Evolutionary conservation across 202 grass and related monocot species (phyloP), one percentile per base, ranked within the genome.

Genomic region (Zoysia matrella): DNA sequence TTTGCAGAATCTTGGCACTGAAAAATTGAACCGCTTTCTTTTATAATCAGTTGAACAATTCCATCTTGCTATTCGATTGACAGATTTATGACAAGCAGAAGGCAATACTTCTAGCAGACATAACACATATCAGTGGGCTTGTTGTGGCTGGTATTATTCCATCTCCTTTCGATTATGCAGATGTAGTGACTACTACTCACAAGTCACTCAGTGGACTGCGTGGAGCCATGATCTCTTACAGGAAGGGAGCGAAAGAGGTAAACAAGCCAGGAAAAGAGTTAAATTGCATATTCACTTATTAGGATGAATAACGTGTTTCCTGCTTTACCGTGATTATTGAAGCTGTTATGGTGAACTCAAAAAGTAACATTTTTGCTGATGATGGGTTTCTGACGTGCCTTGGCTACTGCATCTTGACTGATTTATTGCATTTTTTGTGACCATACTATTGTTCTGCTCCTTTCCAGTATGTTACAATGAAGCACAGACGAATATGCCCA

Each of bases 81-180:
- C 85, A 99, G 97, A 83, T 99, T 65, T 99, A 93, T 60, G 84
- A 96, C 91, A 99, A 99, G 80, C 97, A 99, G 79, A 99, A 99
- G 76, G 97, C 97, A 66, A 55, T 99, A 77, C 93, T 99, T 88
- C 89, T 99, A 44, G 97, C 97, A 71, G 97, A 99, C 71, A 99
- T 99, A 93, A 93, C 97, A 76, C 97, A 96, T 69, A 99, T 99
- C 73, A 99, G 97, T 82, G 97, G 97, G 60, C 91, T 96, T 43
- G 97, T 99, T 6, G 97, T 93, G 58, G 93, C 91, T 84, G 97
- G 83, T 76, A 87, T 99, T 65, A 87, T 95, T 83, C 89, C 93
- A 66, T 95, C 92, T 89, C 96, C 92, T 78, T 99, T 99, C 80
- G 93, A 99, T 53, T 90, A 99, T 80, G 96, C 92, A 71, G 96